Evolutionary conservation across 768 basidiomycete genomes (phyloP).

Genomic region (Boletus sp.): DNA sequence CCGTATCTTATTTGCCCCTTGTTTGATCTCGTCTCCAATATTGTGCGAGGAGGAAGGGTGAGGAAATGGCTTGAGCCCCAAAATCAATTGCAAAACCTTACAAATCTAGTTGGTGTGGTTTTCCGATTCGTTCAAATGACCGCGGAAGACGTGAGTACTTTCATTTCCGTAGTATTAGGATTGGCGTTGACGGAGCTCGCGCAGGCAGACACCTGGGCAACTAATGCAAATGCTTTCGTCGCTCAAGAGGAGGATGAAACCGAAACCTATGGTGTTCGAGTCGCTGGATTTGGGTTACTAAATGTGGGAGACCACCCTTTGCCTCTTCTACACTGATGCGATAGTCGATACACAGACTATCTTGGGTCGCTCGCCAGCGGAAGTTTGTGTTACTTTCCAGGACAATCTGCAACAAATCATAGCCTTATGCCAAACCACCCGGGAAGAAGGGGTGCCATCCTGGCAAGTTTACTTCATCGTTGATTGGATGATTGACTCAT

Average conservation of each 20-base stretch:
- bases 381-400: slow-evolving; percentile 54
- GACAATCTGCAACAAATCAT: slow-evolving; percentile 53
- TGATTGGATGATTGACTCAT: slow-evolving; percentile 1
- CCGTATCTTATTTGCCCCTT: slow-evolving; percentile 74
- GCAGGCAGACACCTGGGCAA: slow-evolving; percentile 89
- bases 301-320: slow-evolving; percentile 43
- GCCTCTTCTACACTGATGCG: not conserved
- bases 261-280: slow-evolving; percentile 74
- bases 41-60: slow-evolving; percentile 61
- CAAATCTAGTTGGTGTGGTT: slow-evolving; percentile 48
- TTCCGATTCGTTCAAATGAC: slow-evolving; percentile 85
- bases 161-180: not conserved
- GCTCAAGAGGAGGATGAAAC: slow-evolving; percentile 94
- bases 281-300: slow-evolving; percentile 82
- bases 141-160: slow-evolving; percentile 68
- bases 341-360: slow-evolving; percentile 42
- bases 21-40: slow-evolving; percentile 72
- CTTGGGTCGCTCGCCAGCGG: slow-evolving; percentile 50
- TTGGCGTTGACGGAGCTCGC: not conserved
- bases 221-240: slow-evolving; percentile 87
- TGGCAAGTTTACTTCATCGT: slow-evolving; percentile 47
- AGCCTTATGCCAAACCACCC: slow-evolving; percentile 49
- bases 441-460: slow-evolving; percentile 51
- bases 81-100: slow-evolving; percentile 36
- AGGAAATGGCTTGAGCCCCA: slow-evolving; percentile 58